Evolutionary conservation across 2,329 filamentous ascomycete species (phyloP).

Genomic region (Monosporascus sp.): DNA sequence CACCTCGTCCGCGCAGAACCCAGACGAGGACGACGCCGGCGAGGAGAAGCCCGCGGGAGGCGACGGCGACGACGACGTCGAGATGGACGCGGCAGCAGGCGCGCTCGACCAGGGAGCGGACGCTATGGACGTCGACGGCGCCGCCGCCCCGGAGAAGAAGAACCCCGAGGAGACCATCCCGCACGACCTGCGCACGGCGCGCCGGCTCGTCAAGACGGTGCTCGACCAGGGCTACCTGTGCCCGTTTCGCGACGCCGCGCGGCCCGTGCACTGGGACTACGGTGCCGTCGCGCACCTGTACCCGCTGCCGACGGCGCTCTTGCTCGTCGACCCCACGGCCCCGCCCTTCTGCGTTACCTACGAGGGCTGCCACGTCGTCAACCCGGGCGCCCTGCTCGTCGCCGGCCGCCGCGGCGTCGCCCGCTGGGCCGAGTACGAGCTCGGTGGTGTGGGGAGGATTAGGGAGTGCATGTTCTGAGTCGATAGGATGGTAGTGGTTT

Average conservation of each 20-base stretch:
- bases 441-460: slow-evolving; percentile 56
- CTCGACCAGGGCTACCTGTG: slow-evolving; percentile 86
- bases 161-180: slow-evolving; percentile 24
- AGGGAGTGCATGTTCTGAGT: slow-evolving; percentile 56
- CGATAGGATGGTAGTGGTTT: too few relatives aligned
- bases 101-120: slow-evolving; percentile 16
- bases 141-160: slow-evolving; percentile 12
- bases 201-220: slow-evolving; percentile 82
- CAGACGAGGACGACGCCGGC: slow-evolving; percentile 26
- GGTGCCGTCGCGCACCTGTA: slow-evolving; percentile 73
- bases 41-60: slow-evolving; percentile 21
- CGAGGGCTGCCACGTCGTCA: slow-evolving; percentile 93
- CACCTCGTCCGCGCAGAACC: slow-evolving; percentile 24
- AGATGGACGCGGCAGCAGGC: slow-evolving; percentile 23
- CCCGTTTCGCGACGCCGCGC: slow-evolving; percentile 73
- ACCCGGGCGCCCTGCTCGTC: slow-evolving; percentile 74
- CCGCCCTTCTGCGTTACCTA: slow-evolving; percentile 85
- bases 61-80: slow-evolving; percentile 24
- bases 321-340: slow-evolving; percentile 76
- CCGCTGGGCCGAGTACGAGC: slow-evolving; percentile 84
- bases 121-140: slow-evolving; percentile 41
- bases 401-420: slow-evolving; percentile 62
- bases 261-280: slow-evolving; percentile 90
- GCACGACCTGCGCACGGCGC: slow-evolving; percentile 54
- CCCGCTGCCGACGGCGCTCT: slow-evolving; percentile 77